Evolutionary conservation across 768 basidiomycete species (phyloP).

Genomic region (Gymnopilus dilepis): DNA sequence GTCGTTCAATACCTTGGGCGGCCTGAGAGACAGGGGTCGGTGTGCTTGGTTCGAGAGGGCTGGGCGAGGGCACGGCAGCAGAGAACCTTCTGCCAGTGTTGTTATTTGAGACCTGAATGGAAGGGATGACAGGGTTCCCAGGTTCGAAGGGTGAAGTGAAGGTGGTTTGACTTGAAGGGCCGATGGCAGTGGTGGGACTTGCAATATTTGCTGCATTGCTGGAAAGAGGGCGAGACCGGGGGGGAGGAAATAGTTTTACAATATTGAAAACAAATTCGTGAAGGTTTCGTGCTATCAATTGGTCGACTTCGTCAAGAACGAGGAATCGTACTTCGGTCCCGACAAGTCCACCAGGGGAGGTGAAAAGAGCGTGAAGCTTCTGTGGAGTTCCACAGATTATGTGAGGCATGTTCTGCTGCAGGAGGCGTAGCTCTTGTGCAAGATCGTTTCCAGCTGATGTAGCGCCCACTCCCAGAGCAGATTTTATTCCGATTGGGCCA

Average conservation of each 20-base stretch:
- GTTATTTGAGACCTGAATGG: slow-evolving; percentile 38
- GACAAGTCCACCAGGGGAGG: slow-evolving; percentile 71
- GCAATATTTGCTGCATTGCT: slow-evolving; percentile 36
- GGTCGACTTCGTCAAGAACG: slow-evolving; percentile 97
- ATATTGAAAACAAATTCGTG: slow-evolving; percentile 95
- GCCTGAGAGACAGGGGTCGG: slow-evolving; percentile 34
- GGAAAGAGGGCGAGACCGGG: slow-evolving; percentile 70
- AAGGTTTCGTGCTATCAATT: slow-evolving; percentile 94
- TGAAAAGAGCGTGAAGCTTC: slow-evolving; percentile 92
- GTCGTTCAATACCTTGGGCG: slow-evolving; percentile 68
- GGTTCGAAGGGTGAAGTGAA: slow-evolving; percentile 56
- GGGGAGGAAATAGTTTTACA: slow-evolving; percentile 90
- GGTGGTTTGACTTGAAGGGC: slow-evolving; percentile 35
- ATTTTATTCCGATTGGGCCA: slow-evolving; percentile 89
- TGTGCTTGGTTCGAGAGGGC: slow-evolving; percentile 30
- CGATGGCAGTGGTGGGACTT: slow-evolving; percentile 29
- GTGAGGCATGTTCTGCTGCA: slow-evolving; percentile 93
- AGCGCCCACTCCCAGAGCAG: slow-evolving; percentile 85
- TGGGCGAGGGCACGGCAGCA: slow-evolving; percentile 53
- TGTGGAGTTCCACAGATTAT: slow-evolving; percentile 98
- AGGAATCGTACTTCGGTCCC: slow-evolving; percentile 92
- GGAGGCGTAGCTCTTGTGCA: slow-evolving; percentile 76
- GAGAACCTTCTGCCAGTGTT: slow-evolving; percentile 63
- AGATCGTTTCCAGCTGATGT: slow-evolving; percentile 67
- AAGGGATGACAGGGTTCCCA: slow-evolving; percentile 39